Evolutionary conservation across 1,284 basidiomycete genomes (phyloP), one percentile per base, ranked within the genome.

Genomic region (Hymenochaete sp.): DNA sequence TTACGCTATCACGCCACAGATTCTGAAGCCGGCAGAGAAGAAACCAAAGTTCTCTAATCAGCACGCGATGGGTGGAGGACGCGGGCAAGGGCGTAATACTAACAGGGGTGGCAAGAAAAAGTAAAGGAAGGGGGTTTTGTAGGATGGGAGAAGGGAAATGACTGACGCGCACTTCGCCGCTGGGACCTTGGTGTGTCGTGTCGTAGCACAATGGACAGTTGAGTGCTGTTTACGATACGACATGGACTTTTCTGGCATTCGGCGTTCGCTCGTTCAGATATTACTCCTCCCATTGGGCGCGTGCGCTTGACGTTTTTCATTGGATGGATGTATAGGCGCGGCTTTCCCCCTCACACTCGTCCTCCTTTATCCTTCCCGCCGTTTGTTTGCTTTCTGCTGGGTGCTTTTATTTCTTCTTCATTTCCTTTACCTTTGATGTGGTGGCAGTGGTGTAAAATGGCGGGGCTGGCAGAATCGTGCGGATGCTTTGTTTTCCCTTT

Each of bases 21-120:
- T 98, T 56, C 73, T 98, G 61, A 98, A 98, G 71, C 95, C 95
- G 37, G 95, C 95, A 29, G 95, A 98, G 73, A 98, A 98, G 81
- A 98, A 98, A 70, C 79, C 85, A 51, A 93, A 92, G 67, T 92
- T 93, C 65, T 82, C 85, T 3, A 88, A 89, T 53, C 82, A 82
- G 44, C 80, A 79, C 33, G 82, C 82, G 72, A 84, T 81, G 59
- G 77, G 82, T 73, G 82, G 81, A 33, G 54, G 58, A 24, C n/a
- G 32, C 73, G 84, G 54, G 83, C 80, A 29, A 84, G 84, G 52
- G 83, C 84, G 51, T 85, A 85, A 64, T 87, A 86, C 72, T 78
- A 79, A 69, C 86, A 84, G 79, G n/a, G n/a, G n/a, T n/a, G n/a
- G n/a, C n/a, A 84, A 83, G 75, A 87, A 87, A 73, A 70, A 87